Percentiles rank a stretch among this genome's conserved stretches.
Evolutionary conservation across 139 green algal genomes (phyloP).

Genomic region (Eudorina sp.): DNA sequence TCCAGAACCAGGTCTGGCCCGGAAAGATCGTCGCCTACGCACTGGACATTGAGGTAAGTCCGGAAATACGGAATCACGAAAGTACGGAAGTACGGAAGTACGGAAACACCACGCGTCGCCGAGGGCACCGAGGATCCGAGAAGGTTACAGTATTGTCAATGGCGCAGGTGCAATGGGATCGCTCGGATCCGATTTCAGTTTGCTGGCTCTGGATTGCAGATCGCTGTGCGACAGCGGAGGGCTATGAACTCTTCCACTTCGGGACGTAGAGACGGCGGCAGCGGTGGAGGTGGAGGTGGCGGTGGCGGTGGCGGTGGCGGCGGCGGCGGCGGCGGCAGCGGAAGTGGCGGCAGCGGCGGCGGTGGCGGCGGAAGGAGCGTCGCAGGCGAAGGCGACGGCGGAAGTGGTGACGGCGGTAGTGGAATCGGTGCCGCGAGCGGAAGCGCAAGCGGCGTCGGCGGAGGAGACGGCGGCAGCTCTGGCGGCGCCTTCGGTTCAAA

Average conservation of each 20-base stretch:
- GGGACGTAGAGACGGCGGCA: not conserved
- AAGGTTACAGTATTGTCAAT: too few relatives aligned
- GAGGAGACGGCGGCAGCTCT: too few relatives aligned
- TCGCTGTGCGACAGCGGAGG: not conserved
- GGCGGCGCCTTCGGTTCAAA: too few relatives aligned
- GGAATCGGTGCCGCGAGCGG: not conserved
- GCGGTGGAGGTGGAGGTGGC: not conserved
- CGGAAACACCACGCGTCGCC: too few relatives aligned
- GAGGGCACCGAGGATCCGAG: too few relatives aligned
- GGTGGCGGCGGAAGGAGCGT: not conserved
- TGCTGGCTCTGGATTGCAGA: not conserved
- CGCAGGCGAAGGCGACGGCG: not conserved
- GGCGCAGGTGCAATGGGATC: too few relatives aligned
- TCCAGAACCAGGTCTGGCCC: slow-evolving; percentile 22
- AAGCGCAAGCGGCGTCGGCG: too few relatives aligned
- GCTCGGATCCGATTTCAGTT: too few relatives aligned
- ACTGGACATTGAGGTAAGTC: slow-evolving; percentile 2
- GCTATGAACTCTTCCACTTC: not conserved
- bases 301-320: not conserved
- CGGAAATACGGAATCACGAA: too few relatives aligned
- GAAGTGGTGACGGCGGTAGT: not conserved
- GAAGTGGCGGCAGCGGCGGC: not conserved
- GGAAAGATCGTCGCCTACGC: slow-evolving; percentile 37
- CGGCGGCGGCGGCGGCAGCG: not conserved
- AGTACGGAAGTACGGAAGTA: too few relatives aligned